Conservation (phyloP, 2,329 filamentous ascomycete genomes). For the Sphaerulina populicola region DNA sequence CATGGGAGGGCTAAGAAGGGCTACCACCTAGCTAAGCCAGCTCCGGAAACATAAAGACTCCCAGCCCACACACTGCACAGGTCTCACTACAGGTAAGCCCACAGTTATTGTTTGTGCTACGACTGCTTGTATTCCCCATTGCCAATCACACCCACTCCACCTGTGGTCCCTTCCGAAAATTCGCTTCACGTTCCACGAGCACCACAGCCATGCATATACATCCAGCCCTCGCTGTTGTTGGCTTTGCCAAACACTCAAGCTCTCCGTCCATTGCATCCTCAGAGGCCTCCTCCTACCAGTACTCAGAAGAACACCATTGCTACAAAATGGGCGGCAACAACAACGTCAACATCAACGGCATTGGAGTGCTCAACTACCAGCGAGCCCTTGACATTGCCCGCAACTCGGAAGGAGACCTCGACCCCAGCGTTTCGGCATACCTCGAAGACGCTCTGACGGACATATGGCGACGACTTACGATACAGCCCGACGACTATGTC, state of each 20-base stretch:
- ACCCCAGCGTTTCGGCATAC: constrained; percentile 54
- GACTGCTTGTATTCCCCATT: constrained; percentile 9
- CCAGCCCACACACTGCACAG: constrained; percentile 6
- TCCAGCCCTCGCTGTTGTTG: constrained; percentile 13
- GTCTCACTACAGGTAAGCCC: constrained; percentile 18
- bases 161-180: constrained; percentile 5
- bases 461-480: constrained; percentile 61
- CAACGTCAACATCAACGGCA: constrained; percentile 30
- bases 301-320: constrained; percentile 14
- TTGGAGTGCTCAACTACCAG: constrained; percentile 46
- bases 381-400: constrained; percentile 68
- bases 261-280: constrained; percentile 23
- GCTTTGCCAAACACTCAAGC: constrained; percentile 24
- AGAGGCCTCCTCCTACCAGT: constrained; percentile 11
- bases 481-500: constrained; percentile 60
- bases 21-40: constrained; percentile 9
- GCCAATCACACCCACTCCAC: constrained; percentile 7
- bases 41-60: constrained; percentile 18
- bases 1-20: background rate
- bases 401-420: constrained; percentile 60
- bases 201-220: constrained; percentile 17
- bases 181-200: constrained; percentile 11
- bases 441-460: constrained; percentile 56
- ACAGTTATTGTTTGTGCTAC: constrained; percentile 13
- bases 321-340: constrained; percentile 38